These are phyloP conservation scores for Kodamaea nitidulidarum DNA, from an alignment of 805 yeast species.

Conservation along the genomic window DNA sequence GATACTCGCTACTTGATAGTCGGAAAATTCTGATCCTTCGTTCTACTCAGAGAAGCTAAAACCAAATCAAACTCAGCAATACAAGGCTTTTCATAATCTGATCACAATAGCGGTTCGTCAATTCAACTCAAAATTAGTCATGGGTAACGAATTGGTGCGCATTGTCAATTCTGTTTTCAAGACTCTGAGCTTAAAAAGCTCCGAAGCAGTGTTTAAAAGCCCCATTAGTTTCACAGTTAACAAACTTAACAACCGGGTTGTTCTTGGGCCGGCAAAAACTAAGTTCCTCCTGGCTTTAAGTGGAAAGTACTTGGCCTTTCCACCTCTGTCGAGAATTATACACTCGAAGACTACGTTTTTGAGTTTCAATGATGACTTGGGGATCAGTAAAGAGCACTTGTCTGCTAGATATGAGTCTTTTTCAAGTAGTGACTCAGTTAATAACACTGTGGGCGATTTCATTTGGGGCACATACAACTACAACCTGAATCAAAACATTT, in stretches of 20 bases:
- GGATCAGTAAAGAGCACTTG: slow-evolving; percentile 56
- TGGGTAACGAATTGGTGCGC: slow-evolving; percentile 11
- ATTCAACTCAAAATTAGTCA: not conserved
- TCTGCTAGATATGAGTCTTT: slow-evolving; percentile 87
- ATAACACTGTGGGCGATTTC: slow-evolving; percentile 29
- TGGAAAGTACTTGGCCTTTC: slow-evolving; percentile 49
- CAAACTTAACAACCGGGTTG: slow-evolving; percentile 26
- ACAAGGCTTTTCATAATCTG: not conserved
- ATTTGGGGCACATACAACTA: slow-evolving; percentile 58
- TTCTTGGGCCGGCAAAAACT: slow-evolving; percentile 46
- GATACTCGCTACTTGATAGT: too few species aligned
- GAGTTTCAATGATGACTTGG: slow-evolving; percentile 33
- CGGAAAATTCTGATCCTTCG: too few species aligned
- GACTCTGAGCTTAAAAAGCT: slow-evolving; percentile 5
- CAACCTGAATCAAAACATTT: slow-evolving; percentile 28
- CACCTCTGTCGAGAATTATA: slow-evolving; percentile 50
- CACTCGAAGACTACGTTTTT: slow-evolving; percentile 42
- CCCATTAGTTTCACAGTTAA: slow-evolving; percentile 27
- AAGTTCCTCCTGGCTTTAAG: slow-evolving; percentile 54
- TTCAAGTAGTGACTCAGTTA: slow-evolving; percentile 15
- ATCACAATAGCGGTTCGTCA: not conserved
- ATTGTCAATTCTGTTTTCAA: slow-evolving; percentile 25
- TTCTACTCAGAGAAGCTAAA: too few species aligned
- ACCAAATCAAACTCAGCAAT: too few species aligned
- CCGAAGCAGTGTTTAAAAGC: slow-evolving; percentile 18